These are phyloP conservation scores for Castanopsis chinensis DNA, from an alignment of 306 rosid species.

Conservation along the genomic window DNA sequence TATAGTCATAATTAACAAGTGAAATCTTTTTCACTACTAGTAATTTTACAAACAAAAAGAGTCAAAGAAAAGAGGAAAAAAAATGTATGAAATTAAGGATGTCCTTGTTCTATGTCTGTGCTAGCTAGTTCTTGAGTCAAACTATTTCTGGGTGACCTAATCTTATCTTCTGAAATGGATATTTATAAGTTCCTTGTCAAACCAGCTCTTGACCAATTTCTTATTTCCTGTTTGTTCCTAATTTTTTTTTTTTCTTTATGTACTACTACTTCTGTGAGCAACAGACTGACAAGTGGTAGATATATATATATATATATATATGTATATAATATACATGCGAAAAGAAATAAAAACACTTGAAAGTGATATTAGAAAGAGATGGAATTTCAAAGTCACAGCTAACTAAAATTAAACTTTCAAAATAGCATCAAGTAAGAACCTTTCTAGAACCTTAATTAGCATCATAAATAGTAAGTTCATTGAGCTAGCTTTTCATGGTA, in stretches of 20 bases:
- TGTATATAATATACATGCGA: background rate
- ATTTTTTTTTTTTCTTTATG: background rate
- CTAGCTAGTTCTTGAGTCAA: constrained; percentile 28
- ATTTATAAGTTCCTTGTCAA: constrained; percentile 26
- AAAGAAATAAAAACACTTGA: background rate
- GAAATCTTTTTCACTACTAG: constrained; percentile 27
- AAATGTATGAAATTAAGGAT: background rate
- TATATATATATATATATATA: background rate
- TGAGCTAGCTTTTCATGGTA: too few relatives aligned
- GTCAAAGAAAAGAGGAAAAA: constrained; percentile 6
- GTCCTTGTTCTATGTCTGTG: constrained; percentile 32
- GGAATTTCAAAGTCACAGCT: background rate
- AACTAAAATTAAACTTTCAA: background rate
- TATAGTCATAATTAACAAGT: constrained; percentile 31
- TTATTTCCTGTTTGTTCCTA: background rate
- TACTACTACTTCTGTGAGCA: background rate
- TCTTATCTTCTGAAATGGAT: constrained; percentile 10
- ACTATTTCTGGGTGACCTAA: constrained; percentile 25
- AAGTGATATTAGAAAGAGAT: background rate
- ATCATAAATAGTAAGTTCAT: background rate
- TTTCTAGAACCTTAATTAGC: background rate
- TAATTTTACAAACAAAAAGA: constrained; percentile 32
- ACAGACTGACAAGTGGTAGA: background rate
- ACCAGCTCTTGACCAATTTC: constrained; percentile 30
- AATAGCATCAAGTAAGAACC: background rate